Evolutionary conservation across 495 filamentous ascomycete species (phyloP).

Genomic region (Sordaria brevicollis): DNA sequence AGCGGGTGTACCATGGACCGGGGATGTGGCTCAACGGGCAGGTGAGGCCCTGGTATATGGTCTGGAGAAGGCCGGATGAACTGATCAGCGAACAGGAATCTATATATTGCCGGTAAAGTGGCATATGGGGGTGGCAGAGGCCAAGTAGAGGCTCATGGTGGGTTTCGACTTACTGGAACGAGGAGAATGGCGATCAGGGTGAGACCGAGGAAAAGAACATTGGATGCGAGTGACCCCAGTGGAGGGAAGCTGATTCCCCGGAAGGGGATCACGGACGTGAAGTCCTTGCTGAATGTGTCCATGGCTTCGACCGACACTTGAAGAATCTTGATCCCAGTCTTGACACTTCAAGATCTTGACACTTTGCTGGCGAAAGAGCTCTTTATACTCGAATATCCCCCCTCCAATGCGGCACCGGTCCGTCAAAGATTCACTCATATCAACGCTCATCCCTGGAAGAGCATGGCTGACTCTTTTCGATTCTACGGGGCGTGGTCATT

Average conservation of each 20-base stretch:
- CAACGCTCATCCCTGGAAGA: neutral
- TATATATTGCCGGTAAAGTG: neutral
- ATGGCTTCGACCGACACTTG: neutral
- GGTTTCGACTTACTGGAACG: neutral
- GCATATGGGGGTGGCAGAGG: neutral
- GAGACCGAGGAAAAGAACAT: neutral
- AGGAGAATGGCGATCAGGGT: neutral
- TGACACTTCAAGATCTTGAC: neutral
- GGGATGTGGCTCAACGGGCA: neutral
- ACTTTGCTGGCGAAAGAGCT: neutral
- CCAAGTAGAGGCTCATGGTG: neutral
- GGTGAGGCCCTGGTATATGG: neutral
- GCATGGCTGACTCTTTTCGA: neutral
- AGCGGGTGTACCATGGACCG: conserved; percentile 25
- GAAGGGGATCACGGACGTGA: neutral
- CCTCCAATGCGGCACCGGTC: neutral
- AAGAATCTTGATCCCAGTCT: neutral
- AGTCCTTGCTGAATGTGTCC: neutral
- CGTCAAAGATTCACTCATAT: neutral
- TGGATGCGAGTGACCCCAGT: neutral
- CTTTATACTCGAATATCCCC: neutral
- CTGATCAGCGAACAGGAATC: neutral
- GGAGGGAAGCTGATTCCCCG: neutral
- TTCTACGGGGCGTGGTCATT: neutral
- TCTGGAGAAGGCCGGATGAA: neutral